phyloP scores from a whole-genome alignment of 2,329 filamentous ascomycete species.

The Curvularia sp. region DNA sequence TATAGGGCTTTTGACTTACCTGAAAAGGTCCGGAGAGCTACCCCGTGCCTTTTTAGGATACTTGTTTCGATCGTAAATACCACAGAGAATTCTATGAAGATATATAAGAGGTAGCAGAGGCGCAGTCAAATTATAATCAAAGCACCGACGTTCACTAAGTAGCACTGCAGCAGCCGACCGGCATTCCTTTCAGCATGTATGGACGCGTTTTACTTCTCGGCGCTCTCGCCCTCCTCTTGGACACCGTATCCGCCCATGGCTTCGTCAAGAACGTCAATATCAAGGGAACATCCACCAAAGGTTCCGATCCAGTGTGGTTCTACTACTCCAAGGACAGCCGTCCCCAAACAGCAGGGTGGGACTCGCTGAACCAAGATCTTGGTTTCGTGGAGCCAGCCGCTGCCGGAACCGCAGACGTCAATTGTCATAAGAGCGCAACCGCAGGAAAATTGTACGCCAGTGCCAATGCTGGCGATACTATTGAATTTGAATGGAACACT shows the following conservation, averaged over 20 bases:
- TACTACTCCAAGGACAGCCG: constrained; percentile 35
- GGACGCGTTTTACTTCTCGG: constrained; percentile 29
- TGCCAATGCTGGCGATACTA: constrained; percentile 44
- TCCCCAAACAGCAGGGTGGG: constrained; percentile 47
- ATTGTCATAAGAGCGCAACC: constrained; percentile 52
- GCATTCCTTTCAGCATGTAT: constrained; percentile 23
- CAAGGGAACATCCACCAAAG: constrained; percentile 35
- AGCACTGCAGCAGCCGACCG: neutral
- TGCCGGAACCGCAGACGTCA: constrained; percentile 40
- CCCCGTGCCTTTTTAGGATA: constrained; percentile 3
- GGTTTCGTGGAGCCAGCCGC: constrained; percentile 48
- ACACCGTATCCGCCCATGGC: constrained; percentile 41
- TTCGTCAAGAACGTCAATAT: constrained; percentile 38
- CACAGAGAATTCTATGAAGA: neutral
- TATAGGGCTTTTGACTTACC: constrained; percentile 10
- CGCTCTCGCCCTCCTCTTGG: constrained; percentile 29
- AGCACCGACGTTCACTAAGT: neutral
- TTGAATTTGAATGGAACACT: constrained; percentile 49
- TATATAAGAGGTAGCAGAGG: constrained; percentile 14
- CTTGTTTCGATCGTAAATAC: neutral
- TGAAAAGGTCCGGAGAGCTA: neutral
- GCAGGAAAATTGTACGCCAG: constrained; percentile 44
- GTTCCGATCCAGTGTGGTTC: constrained; percentile 45
- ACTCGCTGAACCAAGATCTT: constrained; percentile 47
- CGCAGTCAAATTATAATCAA: constrained; percentile 1